These are phyloP conservation scores for Trichophyton verrucosum DNA, from an alignment of 2,329 filamentous ascomycete species.

Conservation along the genomic window DNA sequence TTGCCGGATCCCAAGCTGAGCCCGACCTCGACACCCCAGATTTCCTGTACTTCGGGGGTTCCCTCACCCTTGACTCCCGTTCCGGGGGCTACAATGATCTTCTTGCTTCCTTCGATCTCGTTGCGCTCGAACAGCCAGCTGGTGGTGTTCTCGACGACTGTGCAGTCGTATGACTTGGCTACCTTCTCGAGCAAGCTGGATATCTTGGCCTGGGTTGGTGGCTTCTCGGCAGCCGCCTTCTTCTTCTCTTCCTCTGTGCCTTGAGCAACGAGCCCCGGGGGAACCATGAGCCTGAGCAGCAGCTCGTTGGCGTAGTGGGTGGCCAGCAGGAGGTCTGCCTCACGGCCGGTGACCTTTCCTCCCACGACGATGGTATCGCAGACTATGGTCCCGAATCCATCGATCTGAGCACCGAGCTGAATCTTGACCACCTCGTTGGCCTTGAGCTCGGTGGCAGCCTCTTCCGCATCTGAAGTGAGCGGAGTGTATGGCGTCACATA, in stretches of 20 bases:
- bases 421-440: conserved; percentile 86
- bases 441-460: conserved; percentile 69
- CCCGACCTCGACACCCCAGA: conserved; percentile 96
- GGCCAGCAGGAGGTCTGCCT: conserved; percentile 78
- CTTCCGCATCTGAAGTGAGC: conserved; percentile 69
- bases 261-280: conserved; percentile 69
- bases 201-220: conserved; percentile 76
- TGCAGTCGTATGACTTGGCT: conserved; percentile 79
- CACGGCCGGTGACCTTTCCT: conserved; percentile 57
- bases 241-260: conserved; percentile 92
- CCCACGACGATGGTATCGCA: conserved; percentile 79
- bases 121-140: conserved; percentile 94
- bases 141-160: conserved; percentile 92
- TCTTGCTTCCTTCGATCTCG: conserved; percentile 96
- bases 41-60: conserved; percentile 73
- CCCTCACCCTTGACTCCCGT: conserved; percentile 86
- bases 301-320: conserved; percentile 95
- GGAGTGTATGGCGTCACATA: conserved; percentile 97
- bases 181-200: conserved; percentile 82
- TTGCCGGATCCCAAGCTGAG: conserved; percentile 85
- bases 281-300: conserved; percentile 78
- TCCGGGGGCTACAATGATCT: conserved; percentile 77
- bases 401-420: conserved; percentile 96
- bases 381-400: conserved; percentile 91
- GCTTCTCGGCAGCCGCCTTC: conserved; percentile 71